Percentiles rank a stretch among this genome's conserved stretches.
phyloP scores from a whole-genome alignment of 176 grass and related monocot genomes.

The Aegilops longissima region DNA sequence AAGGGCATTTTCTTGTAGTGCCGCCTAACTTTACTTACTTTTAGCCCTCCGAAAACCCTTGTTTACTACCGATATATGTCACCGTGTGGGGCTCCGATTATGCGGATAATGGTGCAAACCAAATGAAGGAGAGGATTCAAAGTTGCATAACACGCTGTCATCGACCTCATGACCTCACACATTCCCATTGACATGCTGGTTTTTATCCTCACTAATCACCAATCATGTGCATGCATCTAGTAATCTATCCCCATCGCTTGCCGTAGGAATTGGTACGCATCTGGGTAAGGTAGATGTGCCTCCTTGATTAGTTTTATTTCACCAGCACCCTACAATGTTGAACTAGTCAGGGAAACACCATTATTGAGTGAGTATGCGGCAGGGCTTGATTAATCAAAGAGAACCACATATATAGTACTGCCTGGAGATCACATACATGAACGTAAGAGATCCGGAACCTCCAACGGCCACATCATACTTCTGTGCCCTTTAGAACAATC shows the following conservation, averaged over 20 bases:
- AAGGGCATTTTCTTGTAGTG: background rate
- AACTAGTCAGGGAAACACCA: background rate
- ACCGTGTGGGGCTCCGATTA: background rate
- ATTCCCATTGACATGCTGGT: conserved; percentile 12
- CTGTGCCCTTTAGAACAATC: background rate
- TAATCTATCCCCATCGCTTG: background rate
- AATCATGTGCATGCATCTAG: conserved; percentile 31
- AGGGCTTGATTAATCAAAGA: background rate
- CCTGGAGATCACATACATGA: background rate
- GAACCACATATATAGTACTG: background rate
- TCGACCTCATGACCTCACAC: conserved; percentile 25
- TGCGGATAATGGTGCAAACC: conserved; percentile 12
- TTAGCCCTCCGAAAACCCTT: background rate
- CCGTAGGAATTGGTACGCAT: background rate
- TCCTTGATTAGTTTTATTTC: background rate
- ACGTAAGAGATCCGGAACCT: conserved; percentile 23
- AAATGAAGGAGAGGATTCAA: conserved; percentile 6
- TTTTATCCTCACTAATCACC: conserved; percentile 13
- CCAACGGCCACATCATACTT: background rate
- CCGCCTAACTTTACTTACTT: background rate
- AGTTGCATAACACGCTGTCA: background rate
- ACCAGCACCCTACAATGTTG: background rate
- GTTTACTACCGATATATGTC: background rate
- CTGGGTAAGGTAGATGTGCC: background rate
- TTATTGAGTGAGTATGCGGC: background rate